Evolutionary conservation across 208 protist genomes (phyloP).

Genomic region (Jaenimonas drosophilae): DNA sequence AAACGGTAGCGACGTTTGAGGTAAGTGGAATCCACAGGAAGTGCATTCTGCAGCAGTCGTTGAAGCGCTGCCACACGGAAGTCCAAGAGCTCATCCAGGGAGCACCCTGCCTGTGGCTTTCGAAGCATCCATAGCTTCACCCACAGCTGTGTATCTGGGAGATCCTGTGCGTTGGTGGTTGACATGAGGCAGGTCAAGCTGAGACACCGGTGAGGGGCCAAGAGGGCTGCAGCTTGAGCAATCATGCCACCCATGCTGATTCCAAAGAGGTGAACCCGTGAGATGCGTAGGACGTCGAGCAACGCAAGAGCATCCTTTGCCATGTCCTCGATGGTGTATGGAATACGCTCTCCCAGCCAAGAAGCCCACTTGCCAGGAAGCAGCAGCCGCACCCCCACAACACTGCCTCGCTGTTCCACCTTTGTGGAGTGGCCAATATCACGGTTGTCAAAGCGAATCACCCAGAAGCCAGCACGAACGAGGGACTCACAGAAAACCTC

Average conservation of each 20-base stretch:
- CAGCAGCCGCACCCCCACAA: conserved; percentile 36
- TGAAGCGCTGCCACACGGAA: conserved; percentile 48
- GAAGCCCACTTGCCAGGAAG: conserved; percentile 24
- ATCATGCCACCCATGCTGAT: conserved; percentile 82
- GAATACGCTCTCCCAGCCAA: conserved; percentile 53
- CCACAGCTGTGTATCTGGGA: conserved; percentile 51
- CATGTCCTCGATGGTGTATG: conserved; percentile 66
- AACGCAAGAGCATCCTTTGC: conserved; percentile 49
- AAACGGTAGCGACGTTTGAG: conserved; percentile 46
- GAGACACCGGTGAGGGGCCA: conserved; percentile 41
- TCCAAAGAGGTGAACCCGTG: conserved; percentile 58
- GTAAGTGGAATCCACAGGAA: conserved; percentile 50
- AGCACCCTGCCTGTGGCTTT: conserved; percentile 37
- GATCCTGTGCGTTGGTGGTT: conserved; percentile 55
- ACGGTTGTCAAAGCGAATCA: conserved; percentile 72
- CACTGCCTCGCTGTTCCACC: conserved; percentile 27
- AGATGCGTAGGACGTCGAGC: conserved; percentile 39
- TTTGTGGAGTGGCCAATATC: conserved; percentile 75
- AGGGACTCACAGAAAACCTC: conserved; percentile 66
- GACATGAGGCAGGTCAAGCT: conserved; percentile 73
- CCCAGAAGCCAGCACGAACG: conserved; percentile 49
- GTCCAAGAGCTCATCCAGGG: conserved; percentile 50
- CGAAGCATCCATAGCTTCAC: conserved; percentile 77
- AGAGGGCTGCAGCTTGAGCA: conserved; percentile 38
- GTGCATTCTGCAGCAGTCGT: conserved; percentile 25